These are phyloP conservation scores for Hemileia vastatrix DNA, from an alignment of 1,284 basidiomycete species.

Conservation along the genomic window DNA sequence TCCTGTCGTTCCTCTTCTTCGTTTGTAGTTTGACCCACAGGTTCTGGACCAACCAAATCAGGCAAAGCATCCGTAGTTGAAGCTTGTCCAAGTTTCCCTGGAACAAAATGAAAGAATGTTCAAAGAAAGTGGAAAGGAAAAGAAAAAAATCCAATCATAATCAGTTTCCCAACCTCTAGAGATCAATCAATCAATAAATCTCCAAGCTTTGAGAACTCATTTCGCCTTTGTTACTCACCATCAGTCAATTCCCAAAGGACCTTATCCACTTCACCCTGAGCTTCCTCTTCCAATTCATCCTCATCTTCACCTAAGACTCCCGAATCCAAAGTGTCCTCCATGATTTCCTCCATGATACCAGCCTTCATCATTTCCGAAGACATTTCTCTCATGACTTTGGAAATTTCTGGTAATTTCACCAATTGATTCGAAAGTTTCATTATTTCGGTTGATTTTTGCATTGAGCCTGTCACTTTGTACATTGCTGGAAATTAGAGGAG, in stretches of 20 bases:
- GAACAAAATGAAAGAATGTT: no score
- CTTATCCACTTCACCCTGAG: slow-evolving; percentile 93
- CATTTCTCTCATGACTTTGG: slow-evolving; percentile 90
- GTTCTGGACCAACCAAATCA: slow-evolving; percentile 1
- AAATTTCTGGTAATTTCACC: slow-evolving; percentile 86
- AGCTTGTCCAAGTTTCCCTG: neutral
- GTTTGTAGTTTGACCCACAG: slow-evolving; percentile 45
- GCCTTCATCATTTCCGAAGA: slow-evolving; percentile 90
- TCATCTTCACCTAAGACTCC: slow-evolving; percentile 55
- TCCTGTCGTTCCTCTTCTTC: slow-evolving; percentile 73
- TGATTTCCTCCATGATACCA: slow-evolving; percentile 47
- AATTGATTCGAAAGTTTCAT: slow-evolving; percentile 94
- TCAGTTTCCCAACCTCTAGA: slow-evolving; percentile 20
- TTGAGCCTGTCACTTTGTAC: slow-evolving; percentile 88
- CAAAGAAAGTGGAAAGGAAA: neutral
- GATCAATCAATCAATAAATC: slow-evolving; percentile 16
- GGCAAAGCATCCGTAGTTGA: slow-evolving; percentile 1
- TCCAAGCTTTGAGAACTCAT: slow-evolving; percentile 53
- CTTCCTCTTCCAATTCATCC: slow-evolving; percentile 89
- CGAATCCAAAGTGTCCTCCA: slow-evolving; percentile 47
- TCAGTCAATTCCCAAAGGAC: slow-evolving; percentile 90
- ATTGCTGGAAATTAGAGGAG: slow-evolving; percentile 57
- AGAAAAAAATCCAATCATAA: neutral
- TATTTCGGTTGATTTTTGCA: slow-evolving; percentile 96
- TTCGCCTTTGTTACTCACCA: slow-evolving; percentile 72